Percentiles rank a stretch among this genome's conserved stretches.
Evolutionary conservation across 2,329 filamentous ascomycete species (phyloP).

Genomic region (Zasmidium angulare): DNA sequence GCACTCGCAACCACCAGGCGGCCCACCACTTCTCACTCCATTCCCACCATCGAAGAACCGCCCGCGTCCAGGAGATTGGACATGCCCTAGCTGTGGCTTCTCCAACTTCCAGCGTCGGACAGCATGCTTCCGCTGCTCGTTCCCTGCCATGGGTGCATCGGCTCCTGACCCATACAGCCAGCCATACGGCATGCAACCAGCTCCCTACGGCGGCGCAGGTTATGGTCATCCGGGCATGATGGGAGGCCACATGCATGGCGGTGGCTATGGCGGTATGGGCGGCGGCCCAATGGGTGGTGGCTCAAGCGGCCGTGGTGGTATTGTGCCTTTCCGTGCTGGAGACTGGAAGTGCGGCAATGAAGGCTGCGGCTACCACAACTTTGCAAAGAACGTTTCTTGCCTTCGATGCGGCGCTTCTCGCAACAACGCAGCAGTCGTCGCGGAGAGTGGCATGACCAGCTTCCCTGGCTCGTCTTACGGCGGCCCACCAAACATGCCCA

Average conservation of each 20-base stretch:
- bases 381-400: slow-evolving; percentile 98
- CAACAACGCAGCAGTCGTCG: slow-evolving; percentile 88
- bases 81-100: slow-evolving; percentile 96
- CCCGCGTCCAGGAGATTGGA: slow-evolving; percentile 96
- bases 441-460: slow-evolving; percentile 72
- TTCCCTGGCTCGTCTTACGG: slow-evolving; percentile 48
- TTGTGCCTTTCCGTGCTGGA: slow-evolving; percentile 92
- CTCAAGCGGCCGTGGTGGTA: slow-evolving; percentile 60
- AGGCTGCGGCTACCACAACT: slow-evolving; percentile 97
- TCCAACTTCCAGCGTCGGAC: slow-evolving; percentile 99
- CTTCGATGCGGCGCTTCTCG: slow-evolving; percentile 93
- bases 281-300: slow-evolving; percentile 63
- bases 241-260: slow-evolving; percentile 64
- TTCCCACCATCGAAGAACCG: slow-evolving; percentile 99
- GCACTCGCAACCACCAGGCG: slow-evolving; percentile 52
- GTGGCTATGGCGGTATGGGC: slow-evolving; percentile 45
- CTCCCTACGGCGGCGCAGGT: slow-evolving; percentile 39
- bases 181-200: slow-evolving; percentile 43
- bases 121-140: slow-evolving; percentile 97
- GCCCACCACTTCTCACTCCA: slow-evolving; percentile 72
- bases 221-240: slow-evolving; percentile 71
- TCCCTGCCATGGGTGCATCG: slow-evolving; percentile 80
- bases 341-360: slow-evolving; percentile 99
- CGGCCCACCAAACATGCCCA: slow-evolving; percentile 79
- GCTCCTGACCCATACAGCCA: slow-evolving; percentile 61